Percentiles rank a stretch among this genome's conserved stretches.
These are phyloP conservation scores for Lathyrus tuberosus DNA, from an alignment of 306 rosid species.

Conservation along the genomic window DNA sequence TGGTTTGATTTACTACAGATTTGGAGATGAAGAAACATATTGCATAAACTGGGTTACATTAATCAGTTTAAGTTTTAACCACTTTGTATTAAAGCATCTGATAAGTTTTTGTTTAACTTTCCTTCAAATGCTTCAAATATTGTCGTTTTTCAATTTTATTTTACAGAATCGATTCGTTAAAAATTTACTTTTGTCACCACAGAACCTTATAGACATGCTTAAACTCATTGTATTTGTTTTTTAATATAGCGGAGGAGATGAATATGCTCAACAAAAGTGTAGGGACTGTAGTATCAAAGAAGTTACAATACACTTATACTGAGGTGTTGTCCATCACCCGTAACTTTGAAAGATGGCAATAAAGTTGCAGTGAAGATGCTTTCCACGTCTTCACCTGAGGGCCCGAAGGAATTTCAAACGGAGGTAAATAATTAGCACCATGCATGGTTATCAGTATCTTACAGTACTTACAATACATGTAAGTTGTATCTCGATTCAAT, in stretches of 20 bases:
- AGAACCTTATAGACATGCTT: not conserved
- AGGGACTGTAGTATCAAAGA: too few relatives aligned
- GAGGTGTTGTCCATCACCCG: slow-evolving; percentile 59
- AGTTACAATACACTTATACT: too few relatives aligned
- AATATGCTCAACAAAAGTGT: slow-evolving; percentile 35
- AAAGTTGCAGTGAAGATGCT: slow-evolving; percentile 71
- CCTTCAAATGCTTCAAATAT: too few relatives aligned
- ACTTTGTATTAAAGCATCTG: too few relatives aligned
- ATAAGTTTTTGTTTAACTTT: too few relatives aligned
- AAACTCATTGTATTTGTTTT: slow-evolving; percentile 15
- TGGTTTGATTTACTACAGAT: too few relatives aligned
- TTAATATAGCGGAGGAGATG: slow-evolving; percentile 41
- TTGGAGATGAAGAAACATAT: too few relatives aligned
- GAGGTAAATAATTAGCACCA: slow-evolving; percentile 49
- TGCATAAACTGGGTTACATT: too few relatives aligned
- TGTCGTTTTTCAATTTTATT: too few relatives aligned
- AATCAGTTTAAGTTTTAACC: too few relatives aligned
- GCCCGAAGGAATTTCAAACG: slow-evolving; percentile 69
- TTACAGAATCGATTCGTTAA: too few relatives aligned
- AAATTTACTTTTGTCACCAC: not conserved
- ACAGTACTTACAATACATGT: not conserved
- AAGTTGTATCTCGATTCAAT: too few relatives aligned
- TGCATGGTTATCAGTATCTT: not conserved
- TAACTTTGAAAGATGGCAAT: slow-evolving; percentile 63
- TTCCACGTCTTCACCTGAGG: slow-evolving; percentile 70